These are phyloP conservation scores for Hypoxylon cercidicola DNA, from an alignment of 495 filamentous ascomycete species.

Conservation along the genomic window DNA sequence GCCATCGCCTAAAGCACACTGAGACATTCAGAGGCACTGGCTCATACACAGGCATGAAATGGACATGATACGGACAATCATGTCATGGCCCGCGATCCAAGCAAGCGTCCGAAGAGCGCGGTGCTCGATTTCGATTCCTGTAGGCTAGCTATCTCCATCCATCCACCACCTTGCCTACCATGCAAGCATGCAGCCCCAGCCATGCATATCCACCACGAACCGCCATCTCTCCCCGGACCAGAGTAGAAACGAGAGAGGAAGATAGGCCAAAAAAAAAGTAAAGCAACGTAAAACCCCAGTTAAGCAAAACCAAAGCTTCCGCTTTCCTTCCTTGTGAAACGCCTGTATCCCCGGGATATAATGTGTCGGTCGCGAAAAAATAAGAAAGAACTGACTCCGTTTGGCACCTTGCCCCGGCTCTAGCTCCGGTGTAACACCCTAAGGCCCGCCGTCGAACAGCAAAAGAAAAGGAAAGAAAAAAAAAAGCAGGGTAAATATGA, in stretches of 20 bases:
- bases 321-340: constrained; percentile 21
- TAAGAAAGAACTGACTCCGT: constrained; percentile 4
- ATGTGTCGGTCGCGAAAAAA: constrained; percentile 17
- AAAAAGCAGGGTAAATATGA: too few species aligned
- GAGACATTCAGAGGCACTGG: not conserved
- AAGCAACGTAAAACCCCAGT: constrained; percentile 3
- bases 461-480: not conserved
- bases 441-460: not conserved
- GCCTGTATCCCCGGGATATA: constrained; percentile 31
- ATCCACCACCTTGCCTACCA: not conserved
- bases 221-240: not conserved
- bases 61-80: not conserved
- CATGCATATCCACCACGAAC: not conserved
- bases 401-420: not conserved
- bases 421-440: not conserved
- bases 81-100: constrained; percentile 11
- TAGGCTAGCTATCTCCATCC: constrained; percentile 9
- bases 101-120: not conserved
- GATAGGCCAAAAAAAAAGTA: constrained; percentile 3
- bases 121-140: constrained; percentile 1
- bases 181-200: constrained; percentile 9
- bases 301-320: constrained; percentile 3
- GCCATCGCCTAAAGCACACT: too few species aligned
- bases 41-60: not conserved
- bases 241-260: not conserved